Evolutionary conservation across 2,329 filamentous ascomycete species (phyloP), one percentile per base, ranked within the genome.

Genomic region (Triangularia setosa): DNA sequence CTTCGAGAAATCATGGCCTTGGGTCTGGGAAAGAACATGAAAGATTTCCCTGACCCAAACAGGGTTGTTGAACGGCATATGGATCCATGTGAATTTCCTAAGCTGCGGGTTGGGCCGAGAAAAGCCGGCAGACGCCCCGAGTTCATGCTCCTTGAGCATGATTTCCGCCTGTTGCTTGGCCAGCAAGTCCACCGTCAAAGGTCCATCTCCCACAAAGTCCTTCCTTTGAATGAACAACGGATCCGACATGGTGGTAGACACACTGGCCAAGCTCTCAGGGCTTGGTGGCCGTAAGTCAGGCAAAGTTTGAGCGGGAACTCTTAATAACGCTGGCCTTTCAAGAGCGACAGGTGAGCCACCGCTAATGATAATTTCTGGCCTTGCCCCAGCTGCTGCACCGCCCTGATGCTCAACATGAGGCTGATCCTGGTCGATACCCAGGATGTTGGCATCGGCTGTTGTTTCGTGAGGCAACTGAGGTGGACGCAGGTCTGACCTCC

Each of bases 81-180:
- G 84, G 56, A 86, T 79, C 84, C 84, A 87, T 69, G 83, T 80
- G 68, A 86, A 86, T 70, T 81, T 84, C 24, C 81, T 78, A 62
- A 71, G 71, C 2, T 69, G 65, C 1, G 76, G 74, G 57, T 78
- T 72, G 0, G 78, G 78, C 25, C 78, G 70, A 3, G 77, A 79
- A 67, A 80, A 80, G 0, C 78, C 78, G 1, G 77, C 78, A 0
- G 74, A 72, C 33, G 52, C 54, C 14, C 44, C 53, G 57, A 65
- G 63, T 28, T 40, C 64, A 28, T 78, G 75, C 14, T 74, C 65
- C 30, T 67, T 69, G 11, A 66, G 58, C 59, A 69, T 23, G 1
- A 66, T 53, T 18, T 65, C 65, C 1, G 68, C 69, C 14, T 65
- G 64, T n/a, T 70, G 69, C 12, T 64, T 67, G 5, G 63, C 59